Percentiles rank a stretch among this genome's conserved stretches.
Conservation (phyloP, 2,329 filamentous ascomycete genomes). For the Aspergillus vadensis region DNA sequence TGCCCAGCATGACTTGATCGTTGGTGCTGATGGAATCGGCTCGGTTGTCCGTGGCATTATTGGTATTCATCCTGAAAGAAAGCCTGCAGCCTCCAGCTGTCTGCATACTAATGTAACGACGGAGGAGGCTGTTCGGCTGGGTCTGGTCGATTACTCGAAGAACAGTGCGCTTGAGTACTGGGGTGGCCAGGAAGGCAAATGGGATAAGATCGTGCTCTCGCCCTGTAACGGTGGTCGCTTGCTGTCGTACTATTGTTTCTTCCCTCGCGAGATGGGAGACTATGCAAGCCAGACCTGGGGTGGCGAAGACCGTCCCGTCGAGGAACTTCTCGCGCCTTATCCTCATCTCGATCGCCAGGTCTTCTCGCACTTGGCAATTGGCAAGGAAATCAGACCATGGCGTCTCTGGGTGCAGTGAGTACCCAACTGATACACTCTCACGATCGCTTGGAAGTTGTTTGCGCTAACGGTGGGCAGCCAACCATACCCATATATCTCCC, state of each 20-base stretch:
- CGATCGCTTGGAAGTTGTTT: not conserved
- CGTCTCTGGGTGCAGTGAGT: slow-evolving; percentile 61
- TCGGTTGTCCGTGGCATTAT: slow-evolving; percentile 64
- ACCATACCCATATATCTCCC: slow-evolving; percentile 61
- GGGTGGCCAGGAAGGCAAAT: slow-evolving; percentile 63
- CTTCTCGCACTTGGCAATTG: slow-evolving; percentile 59
- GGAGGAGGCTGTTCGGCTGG: slow-evolving; percentile 60
- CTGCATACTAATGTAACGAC: slow-evolving; percentile 66
- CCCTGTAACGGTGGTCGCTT: slow-evolving; percentile 67
- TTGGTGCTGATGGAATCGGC: slow-evolving; percentile 69
- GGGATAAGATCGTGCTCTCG: slow-evolving; percentile 71
- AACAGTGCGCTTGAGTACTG: slow-evolving; percentile 68
- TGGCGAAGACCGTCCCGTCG: slow-evolving; percentile 52
- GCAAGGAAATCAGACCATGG: slow-evolving; percentile 66
- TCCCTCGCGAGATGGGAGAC: slow-evolving; percentile 61
- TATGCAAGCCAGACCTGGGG: slow-evolving; percentile 65
- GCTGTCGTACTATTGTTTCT: slow-evolving; percentile 72
- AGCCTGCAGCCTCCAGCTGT: slow-evolving; percentile 62
- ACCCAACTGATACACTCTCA: not conserved
- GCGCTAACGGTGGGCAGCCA: slow-evolving; percentile 29
- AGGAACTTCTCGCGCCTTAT: slow-evolving; percentile 63
- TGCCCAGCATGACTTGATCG: slow-evolving; percentile 59
- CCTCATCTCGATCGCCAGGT: slow-evolving; percentile 63
- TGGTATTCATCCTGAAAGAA: slow-evolving; percentile 63
- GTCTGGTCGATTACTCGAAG: slow-evolving; percentile 64